Percentiles rank a stretch among this genome's conserved stretches.
Evolutionary conservation across 257 asterid genomes (phyloP).

Genomic region (Scutellaria baicalensis): DNA sequence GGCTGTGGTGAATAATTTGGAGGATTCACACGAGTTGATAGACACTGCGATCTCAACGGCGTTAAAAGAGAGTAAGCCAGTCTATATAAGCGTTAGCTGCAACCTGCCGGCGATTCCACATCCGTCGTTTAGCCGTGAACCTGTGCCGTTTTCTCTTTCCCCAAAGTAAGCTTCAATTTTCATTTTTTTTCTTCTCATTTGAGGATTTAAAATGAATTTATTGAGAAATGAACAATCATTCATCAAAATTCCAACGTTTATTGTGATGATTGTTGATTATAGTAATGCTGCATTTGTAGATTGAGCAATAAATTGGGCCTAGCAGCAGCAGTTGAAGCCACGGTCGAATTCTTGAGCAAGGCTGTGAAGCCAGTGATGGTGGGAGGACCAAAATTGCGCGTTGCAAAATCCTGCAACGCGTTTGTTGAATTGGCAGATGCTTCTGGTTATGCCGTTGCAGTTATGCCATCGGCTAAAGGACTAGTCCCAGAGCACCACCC

Average conservation of each 20-base stretch:
- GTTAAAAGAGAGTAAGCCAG: slow-evolving; percentile 39
- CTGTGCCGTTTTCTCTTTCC: slow-evolving; percentile 27
- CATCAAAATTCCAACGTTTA: not conserved
- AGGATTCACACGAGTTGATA: slow-evolving; percentile 31
- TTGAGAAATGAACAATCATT: not conserved
- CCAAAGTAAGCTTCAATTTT: slow-evolving; percentile 19
- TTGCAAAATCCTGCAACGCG: slow-evolving; percentile 42
- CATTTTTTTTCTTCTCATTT: not conserved
- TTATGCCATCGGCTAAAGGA: slow-evolving; percentile 40
- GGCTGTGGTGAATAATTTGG: slow-evolving; percentile 41
- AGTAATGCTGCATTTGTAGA: slow-evolving; percentile 16
- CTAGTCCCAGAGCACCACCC: slow-evolving; percentile 28
- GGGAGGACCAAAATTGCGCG: slow-evolving; percentile 65
- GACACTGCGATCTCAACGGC: slow-evolving; percentile 37
- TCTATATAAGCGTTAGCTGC: slow-evolving; percentile 31
- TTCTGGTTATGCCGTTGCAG: slow-evolving; percentile 27
- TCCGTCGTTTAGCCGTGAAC: slow-evolving; percentile 27
- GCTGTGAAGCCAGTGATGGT: slow-evolving; percentile 73
- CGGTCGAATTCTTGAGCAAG: slow-evolving; percentile 53
- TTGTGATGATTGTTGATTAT: not conserved
- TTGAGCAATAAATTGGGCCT: slow-evolving; percentile 50
- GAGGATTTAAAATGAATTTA: not conserved
- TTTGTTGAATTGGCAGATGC: slow-evolving; percentile 26
- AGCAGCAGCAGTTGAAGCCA: slow-evolving; percentile 60
- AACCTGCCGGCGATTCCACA: slow-evolving; percentile 37